These are phyloP conservation scores for Acer yangbiense DNA, from an alignment of 345 rosid species.

Conservation along the genomic window DNA sequence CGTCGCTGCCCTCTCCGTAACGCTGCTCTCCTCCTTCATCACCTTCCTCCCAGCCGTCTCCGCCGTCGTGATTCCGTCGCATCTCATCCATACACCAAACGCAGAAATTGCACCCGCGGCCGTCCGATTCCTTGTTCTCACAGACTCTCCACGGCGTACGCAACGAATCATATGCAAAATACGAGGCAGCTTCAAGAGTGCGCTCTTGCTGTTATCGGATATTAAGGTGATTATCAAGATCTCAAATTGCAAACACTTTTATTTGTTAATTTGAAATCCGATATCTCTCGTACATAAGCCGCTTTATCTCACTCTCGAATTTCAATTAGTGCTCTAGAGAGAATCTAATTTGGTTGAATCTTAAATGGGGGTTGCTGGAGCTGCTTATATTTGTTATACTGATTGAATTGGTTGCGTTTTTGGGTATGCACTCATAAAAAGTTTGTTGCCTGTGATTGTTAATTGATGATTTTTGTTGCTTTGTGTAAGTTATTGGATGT, in stretches of 20 bases:
- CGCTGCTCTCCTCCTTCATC: background rate
- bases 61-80: background rate
- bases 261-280: background rate
- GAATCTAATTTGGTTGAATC: background rate
- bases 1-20: background rate
- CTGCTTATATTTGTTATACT: background rate
- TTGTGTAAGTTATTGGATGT: background rate
- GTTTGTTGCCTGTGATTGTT: background rate
- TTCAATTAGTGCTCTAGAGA: background rate
- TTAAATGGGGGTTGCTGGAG: background rate
- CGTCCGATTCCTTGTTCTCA: background rate
- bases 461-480: background rate
- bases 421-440: background rate
- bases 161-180: background rate
- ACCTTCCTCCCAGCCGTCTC: constrained; percentile 5
- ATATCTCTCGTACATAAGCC: background rate
- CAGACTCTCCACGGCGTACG: background rate
- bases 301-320: background rate
- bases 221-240: background rate
- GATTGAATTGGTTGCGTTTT: background rate
- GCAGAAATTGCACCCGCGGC: background rate
- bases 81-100: background rate
- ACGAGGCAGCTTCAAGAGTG: background rate
- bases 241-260: background rate
- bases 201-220: background rate